A percentile compares a stretch with the other conserved stretches of the same genome.
These are phyloP conservation scores for Phycomyces nitens DNA, from an alignment of 192 early-diverging fungal genomes.

Conservation along the genomic window DNA sequence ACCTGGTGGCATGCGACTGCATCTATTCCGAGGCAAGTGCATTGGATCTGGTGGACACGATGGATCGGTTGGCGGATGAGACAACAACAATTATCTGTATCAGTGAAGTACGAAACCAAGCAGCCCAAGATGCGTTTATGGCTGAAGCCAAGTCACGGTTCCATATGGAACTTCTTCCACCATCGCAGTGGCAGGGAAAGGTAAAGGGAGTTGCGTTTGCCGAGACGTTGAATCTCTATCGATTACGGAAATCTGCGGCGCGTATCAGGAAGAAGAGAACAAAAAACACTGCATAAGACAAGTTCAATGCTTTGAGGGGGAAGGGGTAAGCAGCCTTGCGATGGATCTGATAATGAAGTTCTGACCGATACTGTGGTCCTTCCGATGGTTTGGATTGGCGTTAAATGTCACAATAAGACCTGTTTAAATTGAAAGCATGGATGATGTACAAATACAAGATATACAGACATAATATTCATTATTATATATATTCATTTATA, in stretches of 20 bases:
- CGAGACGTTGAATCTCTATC: slow-evolving; percentile 35
- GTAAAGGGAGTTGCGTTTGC: slow-evolving; percentile 32
- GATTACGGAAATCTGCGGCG: slow-evolving; percentile 8
- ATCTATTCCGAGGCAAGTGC: slow-evolving; percentile 44
- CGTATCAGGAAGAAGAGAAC: background rate
- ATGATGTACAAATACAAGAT: no score
- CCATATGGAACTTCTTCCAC: slow-evolving; percentile 31
- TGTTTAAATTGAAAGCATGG: no score
- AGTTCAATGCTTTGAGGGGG: background rate
- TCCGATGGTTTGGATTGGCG: no score
- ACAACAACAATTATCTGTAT: slow-evolving; percentile 34
- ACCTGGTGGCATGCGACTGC: slow-evolving; percentile 38
- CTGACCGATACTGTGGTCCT: no score
- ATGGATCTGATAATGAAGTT: no score
- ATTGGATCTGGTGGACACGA: slow-evolving; percentile 33
- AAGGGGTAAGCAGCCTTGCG: no score
- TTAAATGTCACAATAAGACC: no score
- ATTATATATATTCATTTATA: no score
- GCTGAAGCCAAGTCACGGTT: slow-evolving; percentile 30
- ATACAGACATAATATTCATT: no score
- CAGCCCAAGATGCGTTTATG: slow-evolving; percentile 38
- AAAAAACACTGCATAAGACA: background rate
- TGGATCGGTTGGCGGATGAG: slow-evolving; percentile 19
- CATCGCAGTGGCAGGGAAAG: slow-evolving; percentile 31
- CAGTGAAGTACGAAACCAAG: slow-evolving; percentile 37